These are phyloP conservation scores for Phytophthora cryptogea DNA, from an alignment of 352 stramenopile genomes.

Conservation along the genomic window DNA sequence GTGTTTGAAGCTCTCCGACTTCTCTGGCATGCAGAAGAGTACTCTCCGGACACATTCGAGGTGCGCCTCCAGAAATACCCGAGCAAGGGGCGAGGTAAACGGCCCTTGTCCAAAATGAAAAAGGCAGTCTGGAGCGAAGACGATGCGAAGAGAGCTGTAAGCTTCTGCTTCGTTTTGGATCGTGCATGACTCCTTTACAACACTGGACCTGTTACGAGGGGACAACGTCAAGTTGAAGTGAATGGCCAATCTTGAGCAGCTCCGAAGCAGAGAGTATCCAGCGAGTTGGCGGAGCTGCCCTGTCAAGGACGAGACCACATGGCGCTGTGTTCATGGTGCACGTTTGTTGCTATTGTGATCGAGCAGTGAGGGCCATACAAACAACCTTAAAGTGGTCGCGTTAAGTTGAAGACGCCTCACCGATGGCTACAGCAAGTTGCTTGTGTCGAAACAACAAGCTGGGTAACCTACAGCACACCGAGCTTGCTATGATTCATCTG, in stretches of 20 bases:
- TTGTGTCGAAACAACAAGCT: neutral
- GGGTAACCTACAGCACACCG: constrained; percentile 7
- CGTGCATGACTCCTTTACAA: no score
- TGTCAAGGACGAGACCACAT: constrained; percentile 1
- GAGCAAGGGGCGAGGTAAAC: neutral
- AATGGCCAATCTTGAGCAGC: constrained; percentile 17
- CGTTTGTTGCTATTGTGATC: neutral
- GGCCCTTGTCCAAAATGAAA: neutral
- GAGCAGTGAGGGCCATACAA: neutral
- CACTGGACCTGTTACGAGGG: neutral
- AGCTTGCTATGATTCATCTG: constrained; percentile 21
- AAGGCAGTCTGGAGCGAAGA: neutral
- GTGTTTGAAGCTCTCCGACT: constrained; percentile 12
- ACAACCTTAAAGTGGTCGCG: constrained; percentile 3
- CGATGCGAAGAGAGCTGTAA: neutral
- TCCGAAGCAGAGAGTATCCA: constrained; percentile 18
- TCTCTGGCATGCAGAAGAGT: neutral
- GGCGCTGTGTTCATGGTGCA: constrained; percentile 1
- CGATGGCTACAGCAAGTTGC: neutral
- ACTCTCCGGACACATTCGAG: constrained; percentile 15
- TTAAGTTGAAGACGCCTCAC: constrained; percentile 26
- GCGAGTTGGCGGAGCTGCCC: neutral
- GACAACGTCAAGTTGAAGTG: constrained; percentile 34
- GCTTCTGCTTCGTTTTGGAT: neutral
- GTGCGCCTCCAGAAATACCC: neutral